Percentiles rank a stretch among this genome's conserved stretches.
phyloP scores from a whole-genome alignment of 768 basidiomycete species.

The Boletus insuetus region DNA sequence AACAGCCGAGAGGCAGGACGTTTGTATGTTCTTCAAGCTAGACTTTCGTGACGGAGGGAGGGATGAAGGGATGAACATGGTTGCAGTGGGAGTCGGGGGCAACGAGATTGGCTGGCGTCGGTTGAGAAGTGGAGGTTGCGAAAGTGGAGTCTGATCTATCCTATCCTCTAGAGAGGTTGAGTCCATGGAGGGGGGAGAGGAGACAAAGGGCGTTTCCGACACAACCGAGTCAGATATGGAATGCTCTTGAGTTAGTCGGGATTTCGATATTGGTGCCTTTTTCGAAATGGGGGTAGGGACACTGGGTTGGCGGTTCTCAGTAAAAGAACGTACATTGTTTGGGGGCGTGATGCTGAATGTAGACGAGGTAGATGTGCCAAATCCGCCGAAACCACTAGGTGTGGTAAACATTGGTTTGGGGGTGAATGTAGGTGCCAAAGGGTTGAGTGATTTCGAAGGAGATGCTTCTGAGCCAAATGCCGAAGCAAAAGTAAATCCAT shows the following conservation, averaged over 20 bases:
- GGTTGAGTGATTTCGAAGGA: conserved; percentile 14
- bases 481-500: not conserved
- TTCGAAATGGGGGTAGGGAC: not conserved
- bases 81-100: conserved; percentile 32
- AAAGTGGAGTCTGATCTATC: conserved; percentile 10
- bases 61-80: conserved; percentile 16
- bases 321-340: not conserved
- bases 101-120: conserved; percentile 32
- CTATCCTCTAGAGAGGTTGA: conserved; percentile 2
- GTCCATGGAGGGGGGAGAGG: conserved; percentile 15
- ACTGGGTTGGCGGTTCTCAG: not conserved
- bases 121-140: conserved; percentile 28
- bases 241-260: not conserved
- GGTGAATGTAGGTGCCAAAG: conserved; percentile 17
- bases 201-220: conserved; percentile 8
- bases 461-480: conserved; percentile 4
- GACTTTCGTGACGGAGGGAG: conserved; percentile 15
- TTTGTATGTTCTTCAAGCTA: conserved; percentile 27
- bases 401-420: conserved; percentile 1
- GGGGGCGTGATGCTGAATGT: not conserved
- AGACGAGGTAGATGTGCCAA: not conserved
- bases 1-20: conserved; percentile 15
- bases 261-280: not conserved
- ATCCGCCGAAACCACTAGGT: not conserved
- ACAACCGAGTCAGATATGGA: not conserved